Percentiles rank a stretch among this genome's conserved stretches.
phyloP scores from a whole-genome alignment of 371 early-diverging fungal genomes.

The Neoconidiobolus thromboides region DNA sequence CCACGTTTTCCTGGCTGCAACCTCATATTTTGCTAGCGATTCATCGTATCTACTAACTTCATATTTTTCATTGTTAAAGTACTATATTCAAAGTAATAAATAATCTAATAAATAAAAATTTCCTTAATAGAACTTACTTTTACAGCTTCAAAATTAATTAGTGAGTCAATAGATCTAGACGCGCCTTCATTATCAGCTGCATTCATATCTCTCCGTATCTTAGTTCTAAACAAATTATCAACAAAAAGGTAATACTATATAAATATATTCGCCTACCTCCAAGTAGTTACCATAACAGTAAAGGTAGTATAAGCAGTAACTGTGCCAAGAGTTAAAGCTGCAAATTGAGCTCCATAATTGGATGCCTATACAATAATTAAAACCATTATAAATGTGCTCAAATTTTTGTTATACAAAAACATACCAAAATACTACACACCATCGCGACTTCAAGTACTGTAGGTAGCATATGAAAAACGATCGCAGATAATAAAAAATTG shows the following conservation, averaged over 20 bases:
- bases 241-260: no score
- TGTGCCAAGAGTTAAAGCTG: conserved; percentile 64
- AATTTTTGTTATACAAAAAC: neutral
- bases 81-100: conserved; percentile 16
- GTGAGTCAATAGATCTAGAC: conserved; percentile 73
- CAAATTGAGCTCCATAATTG: conserved; percentile 68
- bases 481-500: conserved; percentile 71
- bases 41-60: conserved; percentile 71
- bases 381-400: no score
- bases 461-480: conserved; percentile 86
- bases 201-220: conserved; percentile 76
- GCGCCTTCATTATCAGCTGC: conserved; percentile 87
- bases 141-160: conserved; percentile 89
- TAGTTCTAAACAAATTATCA: conserved; percentile 22
- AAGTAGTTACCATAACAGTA: conserved; percentile 65
- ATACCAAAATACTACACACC: conserved; percentile 77
- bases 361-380: conserved; percentile 23
- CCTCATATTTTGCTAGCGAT: conserved; percentile 70
- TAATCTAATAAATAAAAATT: neutral
- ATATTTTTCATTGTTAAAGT: conserved; percentile 76
- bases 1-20: conserved; percentile 72
- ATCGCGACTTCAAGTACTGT: conserved; percentile 86
- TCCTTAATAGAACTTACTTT: conserved; percentile 28
- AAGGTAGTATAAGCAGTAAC: conserved; percentile 75
- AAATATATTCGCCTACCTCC: conserved; percentile 27